These are phyloP conservation scores for Xylariaceae sp. DNA, from an alignment of 2,329 filamentous ascomycete genomes.

Conservation along the genomic window DNA sequence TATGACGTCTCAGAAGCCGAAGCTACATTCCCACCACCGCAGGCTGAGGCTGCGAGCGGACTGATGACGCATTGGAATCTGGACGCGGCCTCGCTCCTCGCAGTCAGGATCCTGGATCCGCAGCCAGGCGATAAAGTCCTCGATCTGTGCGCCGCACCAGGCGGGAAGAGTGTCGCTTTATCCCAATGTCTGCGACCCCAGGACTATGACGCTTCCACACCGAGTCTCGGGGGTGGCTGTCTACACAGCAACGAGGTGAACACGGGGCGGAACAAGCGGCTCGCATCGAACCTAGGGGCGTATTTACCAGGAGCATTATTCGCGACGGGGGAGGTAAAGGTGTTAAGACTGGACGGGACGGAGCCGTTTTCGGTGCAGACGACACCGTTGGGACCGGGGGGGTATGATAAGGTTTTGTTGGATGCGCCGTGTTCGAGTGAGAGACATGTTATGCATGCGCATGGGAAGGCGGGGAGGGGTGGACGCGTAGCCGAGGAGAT, in stretches of 20 bases:
- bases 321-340: conserved; percentile 21
- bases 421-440: conserved; percentile 40
- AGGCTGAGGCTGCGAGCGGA: conserved; percentile 14
- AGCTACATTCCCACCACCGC: conserved; percentile 25
- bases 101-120: conserved; percentile 31
- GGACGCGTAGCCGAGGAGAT: conserved; percentile 35
- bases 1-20: conserved; percentile 14
- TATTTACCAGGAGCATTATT: conserved; percentile 26
- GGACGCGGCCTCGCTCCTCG: conserved; percentile 30
- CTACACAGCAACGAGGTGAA: conserved; percentile 38
- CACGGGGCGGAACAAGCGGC: conserved; percentile 29
- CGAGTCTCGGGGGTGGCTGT: conserved; percentile 26
- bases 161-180: conserved; percentile 20
- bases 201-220: conserved; percentile 12
- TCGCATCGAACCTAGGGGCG: conserved; percentile 25
- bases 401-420: conserved; percentile 38
- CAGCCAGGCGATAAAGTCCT: conserved; percentile 35
- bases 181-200: conserved; percentile 25
- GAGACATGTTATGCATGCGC: conserved; percentile 36
- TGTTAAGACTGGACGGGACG: conserved; percentile 27
- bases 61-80: conserved; percentile 31
- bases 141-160: conserved; percentile 37
- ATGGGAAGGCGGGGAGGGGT: conserved; percentile 28
- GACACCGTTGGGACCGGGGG: conserved; percentile 28
- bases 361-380: conserved; percentile 25